A percentile compares a stretch with the other conserved stretches of the same genome.
These are phyloP conservation scores for Pythium myriotylum DNA, from an alignment of 352 stramenopile genomes.

Conservation along the genomic window DNA sequence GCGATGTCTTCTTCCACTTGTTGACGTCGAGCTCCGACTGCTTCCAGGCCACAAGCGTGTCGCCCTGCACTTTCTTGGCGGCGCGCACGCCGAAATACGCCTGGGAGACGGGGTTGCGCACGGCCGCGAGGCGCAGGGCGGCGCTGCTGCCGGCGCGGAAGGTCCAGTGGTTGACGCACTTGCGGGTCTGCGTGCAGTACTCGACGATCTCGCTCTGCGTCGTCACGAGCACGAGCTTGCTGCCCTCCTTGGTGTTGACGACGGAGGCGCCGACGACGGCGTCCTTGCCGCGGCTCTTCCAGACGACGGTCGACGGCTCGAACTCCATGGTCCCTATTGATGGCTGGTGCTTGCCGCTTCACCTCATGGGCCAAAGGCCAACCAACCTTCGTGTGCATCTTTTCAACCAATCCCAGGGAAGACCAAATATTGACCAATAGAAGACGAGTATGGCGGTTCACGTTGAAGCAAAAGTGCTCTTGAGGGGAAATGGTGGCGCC, in stretches of 20 bases:
- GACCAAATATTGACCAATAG: neutral
- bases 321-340: constrained; percentile 60
- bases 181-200: constrained; percentile 57
- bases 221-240: constrained; percentile 64
- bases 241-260: constrained; percentile 47
- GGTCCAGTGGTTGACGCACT: constrained; percentile 80
- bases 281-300: constrained; percentile 58
- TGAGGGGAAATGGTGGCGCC: too few species aligned
- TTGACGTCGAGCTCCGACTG: constrained; percentile 63
- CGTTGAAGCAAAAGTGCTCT: constrained; percentile 4
- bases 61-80: constrained; percentile 43
- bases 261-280: constrained; percentile 46
- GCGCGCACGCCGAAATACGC: constrained; percentile 61
- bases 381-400: constrained; percentile 26
- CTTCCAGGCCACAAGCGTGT: constrained; percentile 61
- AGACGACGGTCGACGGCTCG: constrained; percentile 62
- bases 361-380: constrained; percentile 10
- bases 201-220: constrained; percentile 70
- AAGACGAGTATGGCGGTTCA: neutral
- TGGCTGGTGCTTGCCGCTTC: constrained; percentile 18
- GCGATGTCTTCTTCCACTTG: constrained; percentile 55
- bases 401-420: constrained; percentile 13
- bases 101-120: constrained; percentile 58
- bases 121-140: constrained; percentile 52
- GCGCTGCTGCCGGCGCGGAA: constrained; percentile 55